Percentiles rank a stretch among this genome's conserved stretches.
Evolutionary conservation across 2,329 filamentous ascomycete species (phyloP).

Genomic region (Stachybotrys echinatus): DNA sequence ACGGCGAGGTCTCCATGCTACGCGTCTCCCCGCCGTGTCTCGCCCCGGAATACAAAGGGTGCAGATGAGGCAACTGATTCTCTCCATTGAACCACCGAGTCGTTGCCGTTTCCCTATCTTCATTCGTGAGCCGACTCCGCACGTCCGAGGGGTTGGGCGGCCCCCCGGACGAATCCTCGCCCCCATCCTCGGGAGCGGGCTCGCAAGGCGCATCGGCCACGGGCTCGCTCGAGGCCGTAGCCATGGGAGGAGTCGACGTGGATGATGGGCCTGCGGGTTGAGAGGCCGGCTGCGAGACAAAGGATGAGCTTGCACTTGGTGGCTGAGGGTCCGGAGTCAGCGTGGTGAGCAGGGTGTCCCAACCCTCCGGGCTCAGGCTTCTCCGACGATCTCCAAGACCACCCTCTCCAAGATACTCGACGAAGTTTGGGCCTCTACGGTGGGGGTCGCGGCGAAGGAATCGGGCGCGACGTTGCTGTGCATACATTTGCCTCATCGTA

Average conservation of each 20-base stretch:
- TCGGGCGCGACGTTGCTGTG: not conserved
- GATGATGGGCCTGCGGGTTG: conserved; percentile 35
- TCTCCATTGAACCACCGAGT: too few relatives aligned
- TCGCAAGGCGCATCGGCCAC: conserved; percentile 36
- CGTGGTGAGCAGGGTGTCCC: conserved; percentile 77
- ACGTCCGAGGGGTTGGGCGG: too few relatives aligned
- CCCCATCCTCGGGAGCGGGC: conserved; percentile 17
- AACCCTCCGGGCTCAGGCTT: conserved; percentile 72
- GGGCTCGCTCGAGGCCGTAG: conserved; percentile 7
- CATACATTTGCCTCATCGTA: too few relatives aligned
- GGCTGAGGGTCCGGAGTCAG: conserved; percentile 76
- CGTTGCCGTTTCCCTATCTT: too few relatives aligned
- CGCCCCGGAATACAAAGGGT: too few relatives aligned
- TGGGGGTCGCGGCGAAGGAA: not conserved
- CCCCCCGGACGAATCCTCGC: not conserved
- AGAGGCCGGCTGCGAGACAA: conserved; percentile 55
- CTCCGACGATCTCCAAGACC: conserved; percentile 81
- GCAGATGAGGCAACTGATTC: too few relatives aligned
- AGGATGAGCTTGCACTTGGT: conserved; percentile 77
- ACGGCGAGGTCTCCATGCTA: too few relatives aligned
- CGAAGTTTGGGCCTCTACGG: not conserved
- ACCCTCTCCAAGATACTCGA: conserved; percentile 44
- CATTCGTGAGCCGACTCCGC: too few relatives aligned
- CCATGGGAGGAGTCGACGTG: not conserved
- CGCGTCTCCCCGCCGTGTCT: too few relatives aligned